Evolutionary conservation across 345 rosid species (phyloP).

Genomic region (Stellera chamaejasme): DNA sequence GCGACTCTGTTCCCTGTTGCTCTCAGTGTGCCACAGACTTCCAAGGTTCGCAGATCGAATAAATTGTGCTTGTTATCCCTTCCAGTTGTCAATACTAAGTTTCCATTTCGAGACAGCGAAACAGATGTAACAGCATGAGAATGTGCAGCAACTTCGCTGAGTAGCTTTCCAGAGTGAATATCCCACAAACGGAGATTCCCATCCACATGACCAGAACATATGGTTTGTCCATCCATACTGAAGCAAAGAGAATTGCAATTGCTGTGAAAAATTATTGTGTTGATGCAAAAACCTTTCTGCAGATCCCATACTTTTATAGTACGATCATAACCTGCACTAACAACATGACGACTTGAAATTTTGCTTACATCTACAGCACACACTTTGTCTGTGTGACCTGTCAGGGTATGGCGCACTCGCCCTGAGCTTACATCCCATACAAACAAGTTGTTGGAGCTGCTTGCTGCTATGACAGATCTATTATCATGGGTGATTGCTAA

Average conservation of each 20-base stretch:
- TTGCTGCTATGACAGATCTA: constrained; percentile 81
- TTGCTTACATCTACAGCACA: constrained; percentile 94
- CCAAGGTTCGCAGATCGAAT: constrained; percentile 75
- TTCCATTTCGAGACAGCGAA: constrained; percentile 61
- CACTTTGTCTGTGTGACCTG: constrained; percentile 84
- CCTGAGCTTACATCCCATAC: constrained; percentile 89
- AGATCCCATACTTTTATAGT: constrained; percentile 94
- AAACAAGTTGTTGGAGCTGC: constrained; percentile 85
- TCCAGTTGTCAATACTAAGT: constrained; percentile 69
- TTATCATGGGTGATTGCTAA: constrained; percentile 74
- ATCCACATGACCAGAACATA: constrained; percentile 94
- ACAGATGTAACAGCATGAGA: constrained; percentile 78
- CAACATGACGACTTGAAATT: constrained; percentile 73
- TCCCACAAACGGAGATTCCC: constrained; percentile 97
- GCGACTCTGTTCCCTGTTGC: constrained; percentile 79
- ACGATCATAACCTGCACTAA: constrained; percentile 95
- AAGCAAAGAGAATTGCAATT: constrained; percentile 84
- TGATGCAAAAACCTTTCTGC: constrained; percentile 92
- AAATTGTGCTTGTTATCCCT: constrained; percentile 88
- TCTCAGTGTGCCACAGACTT: constrained; percentile 75
- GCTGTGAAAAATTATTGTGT: constrained; percentile 80
- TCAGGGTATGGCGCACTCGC: constrained; percentile 75
- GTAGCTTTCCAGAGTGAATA: constrained; percentile 74
- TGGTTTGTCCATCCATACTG: constrained; percentile 79
- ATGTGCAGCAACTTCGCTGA: constrained; percentile 87